phyloP scores from a whole-genome alignment of 225 moss, liverwort and hornwort genomes.

The Neckera pumila region DNA sequence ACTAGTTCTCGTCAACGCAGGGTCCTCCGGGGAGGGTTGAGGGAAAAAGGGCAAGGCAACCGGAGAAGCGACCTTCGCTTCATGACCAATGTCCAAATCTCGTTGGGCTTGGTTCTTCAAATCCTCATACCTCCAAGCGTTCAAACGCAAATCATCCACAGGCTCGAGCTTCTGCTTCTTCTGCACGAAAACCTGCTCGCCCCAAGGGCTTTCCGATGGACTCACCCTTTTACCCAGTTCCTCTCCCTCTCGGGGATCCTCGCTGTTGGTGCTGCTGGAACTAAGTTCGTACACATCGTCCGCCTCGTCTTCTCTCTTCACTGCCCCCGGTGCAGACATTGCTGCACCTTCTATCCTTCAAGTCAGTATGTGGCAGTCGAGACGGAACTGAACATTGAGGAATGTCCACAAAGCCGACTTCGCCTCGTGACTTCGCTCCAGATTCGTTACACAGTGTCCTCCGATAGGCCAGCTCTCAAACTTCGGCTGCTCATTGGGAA shows the following conservation, averaged over 20 bases:
- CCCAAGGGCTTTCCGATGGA: constrained; percentile 13
- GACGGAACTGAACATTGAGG: constrained; percentile 1
- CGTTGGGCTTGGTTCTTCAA: constrained; percentile 13
- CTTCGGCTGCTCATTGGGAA: background rate
- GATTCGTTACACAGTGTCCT: background rate
- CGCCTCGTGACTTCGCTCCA: background rate
- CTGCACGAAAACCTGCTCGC: constrained; percentile 15
- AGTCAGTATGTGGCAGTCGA: background rate
- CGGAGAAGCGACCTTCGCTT: constrained; percentile 12
- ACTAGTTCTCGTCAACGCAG: background rate
- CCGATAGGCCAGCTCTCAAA: background rate
- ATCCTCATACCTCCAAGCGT: constrained; percentile 31
- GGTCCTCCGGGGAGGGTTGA: constrained; percentile 17
- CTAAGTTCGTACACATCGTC: constrained; percentile 35
- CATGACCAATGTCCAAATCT: constrained; percentile 2
- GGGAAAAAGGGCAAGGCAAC: constrained; percentile 27
- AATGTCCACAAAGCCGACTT: background rate
- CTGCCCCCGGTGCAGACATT: constrained; percentile 34
- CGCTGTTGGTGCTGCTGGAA: constrained; percentile 42
- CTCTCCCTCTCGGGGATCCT: constrained; percentile 15
- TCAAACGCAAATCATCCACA: constrained; percentile 12
- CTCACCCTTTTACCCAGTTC: constrained; percentile 19
- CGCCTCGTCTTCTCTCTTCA: constrained; percentile 35
- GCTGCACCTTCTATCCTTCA: constrained; percentile 11
- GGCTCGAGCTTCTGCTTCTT: constrained; percentile 43